These are phyloP conservation scores for Mucor velutinosus DNA, from an alignment of 371 early-diverging fungal genomes.

Conservation along the genomic window DNA sequence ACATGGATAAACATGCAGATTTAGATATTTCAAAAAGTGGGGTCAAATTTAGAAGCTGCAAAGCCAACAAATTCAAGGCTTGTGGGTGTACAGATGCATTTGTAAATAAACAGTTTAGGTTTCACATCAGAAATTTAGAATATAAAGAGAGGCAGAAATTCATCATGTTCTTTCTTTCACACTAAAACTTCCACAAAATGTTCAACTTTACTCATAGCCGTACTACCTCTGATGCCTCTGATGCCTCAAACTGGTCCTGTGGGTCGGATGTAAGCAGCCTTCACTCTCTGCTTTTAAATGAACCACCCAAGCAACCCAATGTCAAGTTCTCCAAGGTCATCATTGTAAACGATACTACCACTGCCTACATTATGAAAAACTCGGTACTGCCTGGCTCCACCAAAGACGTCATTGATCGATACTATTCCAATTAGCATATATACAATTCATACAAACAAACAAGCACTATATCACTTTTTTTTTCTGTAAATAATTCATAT, in stretches of 20 bases:
- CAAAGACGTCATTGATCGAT: constrained; percentile 10
- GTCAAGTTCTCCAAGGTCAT: constrained; percentile 17
- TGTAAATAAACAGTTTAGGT: not conserved
- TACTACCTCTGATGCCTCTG: not conserved
- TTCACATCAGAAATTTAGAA: not conserved
- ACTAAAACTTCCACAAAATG: not conserved
- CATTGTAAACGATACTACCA: constrained; percentile 8
- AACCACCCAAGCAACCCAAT: not conserved
- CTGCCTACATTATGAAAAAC: constrained; percentile 7
- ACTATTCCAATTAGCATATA: constrained; percentile 4
- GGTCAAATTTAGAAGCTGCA: not conserved
- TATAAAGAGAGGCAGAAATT: not conserved
- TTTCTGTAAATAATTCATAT: not conserved
- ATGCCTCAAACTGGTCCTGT: constrained; percentile 5
- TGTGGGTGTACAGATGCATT: not conserved
- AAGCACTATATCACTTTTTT: not conserved
- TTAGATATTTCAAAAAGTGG: not conserved
- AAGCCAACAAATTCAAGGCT: not conserved
- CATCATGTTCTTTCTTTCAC: not conserved
- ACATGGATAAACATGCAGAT: not conserved
- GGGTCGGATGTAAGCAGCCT: not conserved
- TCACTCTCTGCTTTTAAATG: not conserved
- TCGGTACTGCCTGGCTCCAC: constrained; percentile 1
- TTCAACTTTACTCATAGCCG: not conserved
- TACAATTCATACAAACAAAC: not conserved